Conservation (phyloP, 495 filamentous ascomycete species). For the Jackrogersella multiformis region DNA sequence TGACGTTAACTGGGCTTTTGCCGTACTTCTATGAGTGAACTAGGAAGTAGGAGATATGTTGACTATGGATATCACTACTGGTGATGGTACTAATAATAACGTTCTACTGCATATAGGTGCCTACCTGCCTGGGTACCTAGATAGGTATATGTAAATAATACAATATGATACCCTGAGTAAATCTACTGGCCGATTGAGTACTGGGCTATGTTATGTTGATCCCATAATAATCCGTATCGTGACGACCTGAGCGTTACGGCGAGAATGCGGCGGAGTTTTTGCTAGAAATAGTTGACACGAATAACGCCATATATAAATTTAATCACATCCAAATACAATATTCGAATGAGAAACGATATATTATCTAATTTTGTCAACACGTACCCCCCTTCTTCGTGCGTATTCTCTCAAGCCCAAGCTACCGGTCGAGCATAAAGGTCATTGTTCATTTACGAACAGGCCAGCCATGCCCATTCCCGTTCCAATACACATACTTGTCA, state of each 20-base stretch:
- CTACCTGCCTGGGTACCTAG: too few relatives aligned
- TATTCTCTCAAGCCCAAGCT: neutral
- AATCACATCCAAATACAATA: neutral
- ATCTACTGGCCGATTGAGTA: neutral
- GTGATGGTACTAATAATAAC: constrained; percentile 7
- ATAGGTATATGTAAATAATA: too few relatives aligned
- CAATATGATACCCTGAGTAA: constrained; percentile 25
- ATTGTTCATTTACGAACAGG: constrained; percentile 82
- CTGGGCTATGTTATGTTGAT: too few relatives aligned
- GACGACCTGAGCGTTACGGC: too few relatives aligned
- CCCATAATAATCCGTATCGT: too few relatives aligned
- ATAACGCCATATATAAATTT: neutral
- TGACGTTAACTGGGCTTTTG: constrained; percentile 54
- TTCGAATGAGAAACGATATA: neutral
- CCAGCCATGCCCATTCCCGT: constrained; percentile 86
- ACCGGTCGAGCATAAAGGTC: constrained; percentile 37
- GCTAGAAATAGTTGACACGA: neutral
- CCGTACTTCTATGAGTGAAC: constrained; percentile 44
- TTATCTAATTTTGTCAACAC: neutral
- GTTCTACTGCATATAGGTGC: constrained; percentile 3
- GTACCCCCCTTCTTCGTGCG: too few relatives aligned
- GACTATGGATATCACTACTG: neutral
- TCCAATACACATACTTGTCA: constrained; percentile 90
- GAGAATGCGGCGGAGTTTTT: neutral
- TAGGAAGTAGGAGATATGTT: neutral